A percentile compares a stretch with the other conserved stretches of the same genome.
Evolutionary conservation across 1,284 basidiomycete species (phyloP).

Genomic region (Leccinum insigne): DNA sequence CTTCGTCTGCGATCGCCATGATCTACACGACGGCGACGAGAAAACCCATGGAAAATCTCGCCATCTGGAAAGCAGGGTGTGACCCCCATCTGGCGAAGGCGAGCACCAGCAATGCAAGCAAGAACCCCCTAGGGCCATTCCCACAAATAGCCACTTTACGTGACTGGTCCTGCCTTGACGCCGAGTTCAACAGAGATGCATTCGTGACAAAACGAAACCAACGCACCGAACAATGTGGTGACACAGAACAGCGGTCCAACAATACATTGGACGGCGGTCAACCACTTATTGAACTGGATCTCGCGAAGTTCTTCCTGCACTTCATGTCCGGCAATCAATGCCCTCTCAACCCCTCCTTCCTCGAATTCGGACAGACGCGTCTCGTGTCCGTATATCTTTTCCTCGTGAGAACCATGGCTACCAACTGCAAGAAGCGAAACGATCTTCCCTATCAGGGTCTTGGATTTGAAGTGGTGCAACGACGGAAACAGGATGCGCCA

Average conservation of each 20-base stretch:
- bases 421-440: conserved; percentile 75
- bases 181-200: conserved; percentile 7
- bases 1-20: conserved; percentile 94
- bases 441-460: conserved; percentile 72
- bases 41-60: conserved; percentile 90
- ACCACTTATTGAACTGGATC: conserved; percentile 75
- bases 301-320: conserved; percentile 64
- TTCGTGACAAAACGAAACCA: conserved; percentile 1
- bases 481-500: conserved; percentile 84
- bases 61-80: conserved; percentile 60
- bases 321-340: conserved; percentile 65
- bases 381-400: conserved; percentile 38
- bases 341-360: conserved; percentile 58
- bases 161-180: conserved; percentile 54
- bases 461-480: conserved; percentile 71
- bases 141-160: conserved; percentile 57
- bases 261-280: conserved; percentile 80
- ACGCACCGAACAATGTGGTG: conserved; percentile 74
- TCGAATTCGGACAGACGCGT: conserved; percentile 63
- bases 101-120: conserved; percentile 55
- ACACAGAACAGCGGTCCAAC: conserved; percentile 79
- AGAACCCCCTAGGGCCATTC: conserved; percentile 55
- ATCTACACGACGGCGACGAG: conserved; percentile 92
- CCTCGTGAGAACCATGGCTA: conserved; percentile 38
- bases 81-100: conserved; percentile 62